phyloP scores from a whole-genome alignment of 257 asterid genomes.

The Perilla frutescens region DNA sequence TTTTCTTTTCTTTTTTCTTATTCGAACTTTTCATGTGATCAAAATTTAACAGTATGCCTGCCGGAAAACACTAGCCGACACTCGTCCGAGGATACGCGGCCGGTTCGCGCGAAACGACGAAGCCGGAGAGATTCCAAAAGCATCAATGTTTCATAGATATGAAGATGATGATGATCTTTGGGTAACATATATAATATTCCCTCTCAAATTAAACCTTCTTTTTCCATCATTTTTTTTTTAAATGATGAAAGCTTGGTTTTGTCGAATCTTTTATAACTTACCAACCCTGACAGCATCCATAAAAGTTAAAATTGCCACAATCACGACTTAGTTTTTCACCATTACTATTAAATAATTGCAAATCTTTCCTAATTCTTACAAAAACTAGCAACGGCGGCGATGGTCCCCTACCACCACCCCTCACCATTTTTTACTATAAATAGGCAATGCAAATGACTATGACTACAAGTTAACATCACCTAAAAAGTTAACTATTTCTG shows the following conservation, averaged over 20 bases:
- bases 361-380: neutral
- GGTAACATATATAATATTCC: conserved; percentile 54
- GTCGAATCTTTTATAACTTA: conserved; percentile 12
- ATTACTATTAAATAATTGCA: neutral
- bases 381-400: conserved; percentile 32
- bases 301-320: neutral
- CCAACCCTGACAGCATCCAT: conserved; percentile 7
- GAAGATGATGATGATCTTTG: conserved; percentile 77
- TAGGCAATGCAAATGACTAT: too few species aligned
- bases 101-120: conserved; percentile 86
- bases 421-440: neutral
- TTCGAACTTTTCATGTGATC: neutral
- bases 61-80: conserved; percentile 91
- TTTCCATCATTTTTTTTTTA: neutral
- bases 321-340: neutral
- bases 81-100: conserved; percentile 84
- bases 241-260: conserved; percentile 14
- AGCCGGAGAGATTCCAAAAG: conserved; percentile 68
- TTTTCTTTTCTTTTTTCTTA: neutral
- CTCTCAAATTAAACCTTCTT: neutral
- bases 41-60: conserved; percentile 64
- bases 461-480: too few species aligned
- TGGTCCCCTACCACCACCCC: conserved; percentile 17
- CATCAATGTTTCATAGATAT: conserved; percentile 56
- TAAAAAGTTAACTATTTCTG: too few species aligned